These are phyloP conservation scores for Pelargonium cotyledonis DNA, from an alignment of 441 rosid species.

Conservation along the genomic window DNA sequence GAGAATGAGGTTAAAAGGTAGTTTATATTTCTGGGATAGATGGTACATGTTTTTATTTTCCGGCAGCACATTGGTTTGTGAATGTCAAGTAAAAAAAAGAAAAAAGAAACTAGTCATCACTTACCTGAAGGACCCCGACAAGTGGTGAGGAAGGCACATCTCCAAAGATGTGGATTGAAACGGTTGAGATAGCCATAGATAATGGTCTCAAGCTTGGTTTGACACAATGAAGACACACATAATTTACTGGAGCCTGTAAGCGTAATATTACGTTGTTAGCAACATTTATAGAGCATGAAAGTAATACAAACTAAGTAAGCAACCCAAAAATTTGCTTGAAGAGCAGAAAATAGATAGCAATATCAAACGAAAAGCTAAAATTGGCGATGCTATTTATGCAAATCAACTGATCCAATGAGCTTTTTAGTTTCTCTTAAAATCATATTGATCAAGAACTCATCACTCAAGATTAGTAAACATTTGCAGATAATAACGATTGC, in stretches of 20 bases:
- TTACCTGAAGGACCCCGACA: conserved; percentile 57
- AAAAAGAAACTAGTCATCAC: neutral
- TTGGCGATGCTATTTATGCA: neutral
- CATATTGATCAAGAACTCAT: too few species aligned
- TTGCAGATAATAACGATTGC: neutral
- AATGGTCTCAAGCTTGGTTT: conserved; percentile 68
- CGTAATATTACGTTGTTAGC: neutral
- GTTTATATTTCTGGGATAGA: neutral
- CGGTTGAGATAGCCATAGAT: conserved; percentile 68
- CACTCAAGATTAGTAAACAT: neutral
- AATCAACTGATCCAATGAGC: neutral
- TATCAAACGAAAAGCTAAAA: neutral
- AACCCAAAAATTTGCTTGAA: neutral
- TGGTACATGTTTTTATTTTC: neutral
- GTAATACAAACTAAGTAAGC: neutral
- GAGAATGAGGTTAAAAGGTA: neutral
- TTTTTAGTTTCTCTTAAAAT: too few species aligned
- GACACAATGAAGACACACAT: conserved; percentile 59
- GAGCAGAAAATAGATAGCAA: neutral
- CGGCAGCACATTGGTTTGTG: too few species aligned
- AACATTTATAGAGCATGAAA: neutral
- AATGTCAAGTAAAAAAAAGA: too few species aligned
- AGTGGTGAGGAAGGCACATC: conserved; percentile 81
- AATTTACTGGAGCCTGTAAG: conserved; percentile 65
- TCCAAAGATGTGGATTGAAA: conserved; percentile 63